Conservation (phyloP, 1,284 basidiomycete species). For the Pascua guehoae region DNA sequence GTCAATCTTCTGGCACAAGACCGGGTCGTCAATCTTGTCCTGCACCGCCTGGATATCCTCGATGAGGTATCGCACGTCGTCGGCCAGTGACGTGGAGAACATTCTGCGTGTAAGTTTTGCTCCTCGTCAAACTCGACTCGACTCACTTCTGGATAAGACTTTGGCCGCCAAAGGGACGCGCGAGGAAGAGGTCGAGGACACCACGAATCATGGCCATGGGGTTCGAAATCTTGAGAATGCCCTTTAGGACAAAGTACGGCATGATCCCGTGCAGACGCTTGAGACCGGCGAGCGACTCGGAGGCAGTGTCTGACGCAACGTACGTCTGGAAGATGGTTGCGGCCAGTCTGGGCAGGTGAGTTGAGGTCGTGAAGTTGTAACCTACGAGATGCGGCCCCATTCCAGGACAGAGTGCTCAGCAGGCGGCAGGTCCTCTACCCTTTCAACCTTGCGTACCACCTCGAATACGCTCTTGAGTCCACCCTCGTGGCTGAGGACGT, state of each 20-base stretch:
- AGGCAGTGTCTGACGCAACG: slow-evolving; percentile 87
- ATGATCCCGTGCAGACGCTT: slow-evolving; percentile 94
- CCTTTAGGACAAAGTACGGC: slow-evolving; percentile 96
- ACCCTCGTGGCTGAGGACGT: slow-evolving; percentile 81
- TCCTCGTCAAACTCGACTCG: neutral
- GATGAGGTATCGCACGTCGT: slow-evolving; percentile 78
- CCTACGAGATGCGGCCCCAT: slow-evolving; percentile 93
- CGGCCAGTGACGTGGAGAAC: slow-evolving; percentile 86
- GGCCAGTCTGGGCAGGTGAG: slow-evolving; percentile 60
- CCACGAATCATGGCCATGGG: slow-evolving; percentile 93
- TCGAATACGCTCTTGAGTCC: slow-evolving; percentile 83
- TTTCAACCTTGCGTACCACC: slow-evolving; percentile 76
- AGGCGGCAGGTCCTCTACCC: slow-evolving; percentile 71
- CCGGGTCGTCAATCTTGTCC: slow-evolving; percentile 81
- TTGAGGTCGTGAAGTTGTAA: slow-evolving; percentile 3
- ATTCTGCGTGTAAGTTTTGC: slow-evolving; percentile 60
- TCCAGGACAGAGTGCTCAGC: slow-evolving; percentile 87
- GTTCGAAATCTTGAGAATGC: slow-evolving; percentile 88
- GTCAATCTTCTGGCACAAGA: slow-evolving; percentile 82
- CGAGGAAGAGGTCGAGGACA: slow-evolving; percentile 93
- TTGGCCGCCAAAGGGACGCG: slow-evolving; percentile 90
- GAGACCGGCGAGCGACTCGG: slow-evolving; percentile 78
- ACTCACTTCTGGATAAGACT: slow-evolving; percentile 67
- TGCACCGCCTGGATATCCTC: slow-evolving; percentile 82
- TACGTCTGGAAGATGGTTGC: slow-evolving; percentile 95